Percentiles rank a stretch among this genome's conserved stretches.
phyloP scores from a whole-genome alignment of 306 rosid species.

The Arachis hypogaea region DNA sequence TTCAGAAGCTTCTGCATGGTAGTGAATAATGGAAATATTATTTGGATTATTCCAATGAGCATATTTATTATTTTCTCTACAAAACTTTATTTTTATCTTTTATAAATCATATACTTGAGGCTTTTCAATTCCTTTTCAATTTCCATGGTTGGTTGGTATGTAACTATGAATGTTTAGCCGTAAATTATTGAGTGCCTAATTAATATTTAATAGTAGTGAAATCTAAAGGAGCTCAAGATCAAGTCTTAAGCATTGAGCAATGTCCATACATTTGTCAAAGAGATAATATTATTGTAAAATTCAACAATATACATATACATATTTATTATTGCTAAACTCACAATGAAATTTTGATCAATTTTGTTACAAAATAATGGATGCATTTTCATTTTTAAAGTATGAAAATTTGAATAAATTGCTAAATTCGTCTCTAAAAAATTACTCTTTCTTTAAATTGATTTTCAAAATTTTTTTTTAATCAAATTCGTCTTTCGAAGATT shows the following conservation, averaged over 20 bases:
- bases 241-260: not conserved
- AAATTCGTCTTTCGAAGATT: no score
- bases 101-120: not conserved
- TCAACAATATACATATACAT: no score
- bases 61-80: not conserved
- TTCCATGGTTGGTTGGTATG: not conserved
- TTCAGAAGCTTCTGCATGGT: not conserved
- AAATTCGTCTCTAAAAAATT: no score
- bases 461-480: no score
- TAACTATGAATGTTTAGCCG: not conserved
- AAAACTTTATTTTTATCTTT: not conserved
- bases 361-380: no score
- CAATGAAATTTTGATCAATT: no score
- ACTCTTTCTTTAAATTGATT: no score
- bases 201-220: no score
- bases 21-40: not conserved
- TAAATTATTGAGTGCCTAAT: not conserved
- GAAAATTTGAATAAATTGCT: no score
- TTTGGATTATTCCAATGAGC: not conserved
- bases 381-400: no score
- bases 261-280: not conserved
- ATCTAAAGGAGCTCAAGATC: not conserved
- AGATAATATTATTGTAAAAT: no score
- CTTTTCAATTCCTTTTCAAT: not conserved
- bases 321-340: no score